Evolutionary conservation across 2,329 filamentous ascomycete species (phyloP), one percentile per base, ranked within the genome.

Genomic region (Colletotrichum higginsianum): DNA sequence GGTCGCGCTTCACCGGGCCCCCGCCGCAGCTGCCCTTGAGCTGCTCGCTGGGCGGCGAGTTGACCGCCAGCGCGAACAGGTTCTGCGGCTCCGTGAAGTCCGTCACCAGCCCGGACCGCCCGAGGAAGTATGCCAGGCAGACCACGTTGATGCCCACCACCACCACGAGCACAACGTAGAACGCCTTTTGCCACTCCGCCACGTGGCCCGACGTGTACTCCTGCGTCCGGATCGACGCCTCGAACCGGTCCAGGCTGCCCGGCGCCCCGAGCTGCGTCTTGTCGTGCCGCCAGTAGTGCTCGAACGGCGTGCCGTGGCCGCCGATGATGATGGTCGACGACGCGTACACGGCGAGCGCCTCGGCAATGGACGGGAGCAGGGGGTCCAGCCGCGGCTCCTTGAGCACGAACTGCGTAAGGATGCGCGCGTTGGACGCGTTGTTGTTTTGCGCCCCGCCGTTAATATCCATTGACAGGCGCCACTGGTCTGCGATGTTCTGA

Each of bases 41-140:
- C 21, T 79, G 79, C 5, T 71, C 66, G 49, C 80, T 83, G 3
- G 82, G 81, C 1, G 84, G 82, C 63, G 82, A 83, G 77, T 94
- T 94, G 63, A 95, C 84, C 2, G 92, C 91, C 0, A 95, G 81
- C 0, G 90, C 85, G 76, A 95, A 95, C 2, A 95, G 82, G 77
- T 95, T 95, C 65, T 92, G 89, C 0, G 93, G 92, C 76, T 96
- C 93, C 0, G 91, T 93, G 77, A 93, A 95, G 81, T 96, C 94
- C 0, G 92, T 95, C 9, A 96, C 89, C 26, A 94, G 86, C 0
- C 89, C 88, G 0, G 83, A 83, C 7, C 83, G 78, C 74, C 87
- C 84, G 57, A 88, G 77, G 61, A 92, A 79, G 80, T 94, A 94
- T 2, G 83, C 76, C 0, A 94, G 82, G 67, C 92, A 93, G 49